Conservation (phyloP, 2,329 filamentous ascomycete species). For the Colletotrichum magnum region DNA sequence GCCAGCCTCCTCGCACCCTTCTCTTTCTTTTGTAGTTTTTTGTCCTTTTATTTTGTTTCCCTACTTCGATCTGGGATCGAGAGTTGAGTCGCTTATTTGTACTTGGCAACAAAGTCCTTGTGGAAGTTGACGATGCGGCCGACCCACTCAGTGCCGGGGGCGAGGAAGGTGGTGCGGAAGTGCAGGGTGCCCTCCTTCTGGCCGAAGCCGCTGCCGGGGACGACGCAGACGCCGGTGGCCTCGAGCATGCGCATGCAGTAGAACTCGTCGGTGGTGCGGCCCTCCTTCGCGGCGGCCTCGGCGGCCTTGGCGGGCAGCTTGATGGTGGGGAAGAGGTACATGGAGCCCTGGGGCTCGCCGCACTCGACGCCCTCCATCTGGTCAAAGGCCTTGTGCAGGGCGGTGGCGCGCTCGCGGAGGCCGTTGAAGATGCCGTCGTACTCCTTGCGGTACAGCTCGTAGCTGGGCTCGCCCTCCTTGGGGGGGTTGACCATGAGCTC, state of each 20-base stretch:
- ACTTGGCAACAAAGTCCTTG: slow-evolving; percentile 90
- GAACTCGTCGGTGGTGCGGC: slow-evolving; percentile 88
- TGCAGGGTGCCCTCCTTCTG: slow-evolving; percentile 93
- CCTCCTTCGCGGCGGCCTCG: slow-evolving; percentile 81
- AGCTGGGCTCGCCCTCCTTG: slow-evolving; percentile 83
- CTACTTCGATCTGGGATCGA: neutral
- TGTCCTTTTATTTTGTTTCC: slow-evolving; percentile 7
- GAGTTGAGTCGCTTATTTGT: slow-evolving; percentile 56
- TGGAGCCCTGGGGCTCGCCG: slow-evolving; percentile 90
- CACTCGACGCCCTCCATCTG: slow-evolving; percentile 97
- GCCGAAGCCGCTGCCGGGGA: slow-evolving; percentile 93
- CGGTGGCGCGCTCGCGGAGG: slow-evolving; percentile 83
- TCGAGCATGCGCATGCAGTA: slow-evolving; percentile 94
- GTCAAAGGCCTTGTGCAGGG: slow-evolving; percentile 90
- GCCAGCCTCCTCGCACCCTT: slow-evolving; percentile 17
- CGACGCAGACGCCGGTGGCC: slow-evolving; percentile 93
- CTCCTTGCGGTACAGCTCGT: slow-evolving; percentile 86
- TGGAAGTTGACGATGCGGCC: slow-evolving; percentile 91
- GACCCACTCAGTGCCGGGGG: slow-evolving; percentile 96
- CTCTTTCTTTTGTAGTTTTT: neutral
- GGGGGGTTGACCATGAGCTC: slow-evolving; percentile 99
- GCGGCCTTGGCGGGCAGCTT: slow-evolving; percentile 81
- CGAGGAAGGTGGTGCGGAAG: slow-evolving; percentile 97
- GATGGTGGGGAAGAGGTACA: slow-evolving; percentile 99
- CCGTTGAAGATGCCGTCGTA: slow-evolving; percentile 87